A percentile compares a stretch with the other conserved stretches of the same genome.
Conservation (phyloP, 2,329 filamentous ascomycete species). For the Colletotrichum navitas region DNA sequence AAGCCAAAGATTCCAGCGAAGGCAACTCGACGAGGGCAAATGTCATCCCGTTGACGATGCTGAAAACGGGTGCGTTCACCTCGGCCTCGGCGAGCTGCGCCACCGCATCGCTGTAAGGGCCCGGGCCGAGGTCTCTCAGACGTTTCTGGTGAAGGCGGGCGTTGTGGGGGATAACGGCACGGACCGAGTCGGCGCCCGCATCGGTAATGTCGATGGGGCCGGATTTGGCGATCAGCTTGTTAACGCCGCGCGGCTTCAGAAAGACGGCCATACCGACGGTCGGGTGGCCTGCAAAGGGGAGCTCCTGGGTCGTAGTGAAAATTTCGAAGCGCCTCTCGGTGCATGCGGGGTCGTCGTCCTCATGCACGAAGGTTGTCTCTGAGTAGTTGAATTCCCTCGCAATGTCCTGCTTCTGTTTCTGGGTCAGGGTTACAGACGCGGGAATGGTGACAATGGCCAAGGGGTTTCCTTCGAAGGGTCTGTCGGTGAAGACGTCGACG, state of each 20-base stretch:
- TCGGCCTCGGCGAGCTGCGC: conserved; percentile 45
- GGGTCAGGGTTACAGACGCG: conserved; percentile 56
- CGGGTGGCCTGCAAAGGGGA: conserved; percentile 74
- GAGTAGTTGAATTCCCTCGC: conserved; percentile 74
- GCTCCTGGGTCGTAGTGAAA: conserved; percentile 66
- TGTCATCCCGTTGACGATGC: conserved; percentile 80
- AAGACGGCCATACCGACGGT: conserved; percentile 69
- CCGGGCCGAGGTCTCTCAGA: conserved; percentile 23
- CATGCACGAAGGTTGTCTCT: conserved; percentile 73
- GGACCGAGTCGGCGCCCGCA: conserved; percentile 60
- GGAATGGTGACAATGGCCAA: conserved; percentile 71
- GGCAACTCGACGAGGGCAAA: conserved; percentile 76
- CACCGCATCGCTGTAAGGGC: conserved; percentile 10
- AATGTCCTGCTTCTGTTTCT: conserved; percentile 68
- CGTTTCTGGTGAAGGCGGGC: conserved; percentile 15
- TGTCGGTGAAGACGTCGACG: conserved; percentile 69
- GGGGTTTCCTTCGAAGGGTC: conserved; percentile 68
- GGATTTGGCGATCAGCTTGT: conserved; percentile 66
- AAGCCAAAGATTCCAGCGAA: conserved; percentile 68
- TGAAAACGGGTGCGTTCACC: conserved; percentile 63
- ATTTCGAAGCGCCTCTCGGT: conserved; percentile 66
- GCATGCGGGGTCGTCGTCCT: conserved; percentile 51
- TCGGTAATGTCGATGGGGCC: conserved; percentile 64
- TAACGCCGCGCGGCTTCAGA: conserved; percentile 56
- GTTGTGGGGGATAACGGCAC: conserved; percentile 75